Conservation (phyloP, 2,329 filamentous ascomycete genomes). For the Claviceps fusiformis region DNA sequence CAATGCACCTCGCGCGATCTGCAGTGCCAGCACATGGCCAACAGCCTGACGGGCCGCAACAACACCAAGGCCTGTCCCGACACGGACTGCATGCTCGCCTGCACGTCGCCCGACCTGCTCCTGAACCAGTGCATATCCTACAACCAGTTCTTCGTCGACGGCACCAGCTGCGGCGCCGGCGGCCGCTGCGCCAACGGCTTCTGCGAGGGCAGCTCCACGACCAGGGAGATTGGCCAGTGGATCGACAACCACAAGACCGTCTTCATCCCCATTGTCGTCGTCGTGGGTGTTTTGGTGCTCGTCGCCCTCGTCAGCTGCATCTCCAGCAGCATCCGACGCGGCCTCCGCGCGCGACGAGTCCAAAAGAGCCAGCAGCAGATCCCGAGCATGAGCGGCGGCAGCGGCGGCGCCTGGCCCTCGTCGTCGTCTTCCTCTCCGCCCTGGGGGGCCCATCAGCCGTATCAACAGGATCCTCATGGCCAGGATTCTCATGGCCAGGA, state of each 20-base stretch:
- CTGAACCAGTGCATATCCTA: constrained; percentile 55
- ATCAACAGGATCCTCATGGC: background rate
- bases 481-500: too few relatives aligned
- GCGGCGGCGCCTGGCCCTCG: background rate
- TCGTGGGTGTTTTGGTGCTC: constrained; percentile 59
- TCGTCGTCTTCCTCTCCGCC: background rate
- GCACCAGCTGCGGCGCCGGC: constrained; percentile 69
- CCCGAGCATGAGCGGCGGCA: background rate
- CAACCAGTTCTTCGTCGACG: constrained; percentile 88
- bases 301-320: constrained; percentile 57
- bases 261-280: constrained; percentile 61
- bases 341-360: background rate
- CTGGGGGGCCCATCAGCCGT: background rate
- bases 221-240: constrained; percentile 61
- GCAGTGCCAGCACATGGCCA: constrained; percentile 80
- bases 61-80: constrained; percentile 63
- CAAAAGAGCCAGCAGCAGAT: background rate
- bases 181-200: constrained; percentile 67
- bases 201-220: constrained; percentile 58
- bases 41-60: constrained; percentile 57
- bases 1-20: constrained; percentile 87
- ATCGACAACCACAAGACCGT: constrained; percentile 64
- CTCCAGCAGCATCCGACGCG: constrained; percentile 28
- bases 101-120: constrained; percentile 56
- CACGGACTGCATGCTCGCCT: constrained; percentile 59